These are phyloP conservation scores for Phytophthora lateralis DNA, from an alignment of 352 stramenopile species.

Conservation along the genomic window DNA sequence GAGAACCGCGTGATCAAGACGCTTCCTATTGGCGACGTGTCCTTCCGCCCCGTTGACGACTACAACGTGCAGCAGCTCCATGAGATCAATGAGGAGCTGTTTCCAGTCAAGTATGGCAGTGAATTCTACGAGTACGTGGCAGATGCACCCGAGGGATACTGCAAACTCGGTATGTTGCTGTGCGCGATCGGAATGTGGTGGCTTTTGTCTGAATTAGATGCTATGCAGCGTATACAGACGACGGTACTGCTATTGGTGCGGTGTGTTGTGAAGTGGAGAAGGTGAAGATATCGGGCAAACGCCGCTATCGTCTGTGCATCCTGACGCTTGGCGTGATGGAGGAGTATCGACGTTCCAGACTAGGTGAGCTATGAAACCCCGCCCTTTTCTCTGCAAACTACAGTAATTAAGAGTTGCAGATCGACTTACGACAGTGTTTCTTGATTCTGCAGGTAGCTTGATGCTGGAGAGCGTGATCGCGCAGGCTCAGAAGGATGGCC, in stretches of 20 bases:
- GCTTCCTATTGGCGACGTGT: conserved; percentile 22
- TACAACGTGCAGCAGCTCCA: conserved; percentile 80
- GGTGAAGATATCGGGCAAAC: conserved; percentile 25
- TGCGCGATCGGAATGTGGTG: not conserved
- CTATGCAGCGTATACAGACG: conserved; percentile 69
- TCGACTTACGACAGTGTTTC: conserved; percentile 1
- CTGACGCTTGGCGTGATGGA: conserved; percentile 94
- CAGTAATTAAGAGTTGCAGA: not conserved
- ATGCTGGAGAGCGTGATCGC: conserved; percentile 52
- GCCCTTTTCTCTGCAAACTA: not conserved
- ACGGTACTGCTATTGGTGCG: conserved; percentile 73
- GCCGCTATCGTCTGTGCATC: conserved; percentile 58
- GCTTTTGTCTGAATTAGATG: not conserved
- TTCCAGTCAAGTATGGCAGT: conserved; percentile 93
- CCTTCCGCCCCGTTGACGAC: conserved; percentile 56
- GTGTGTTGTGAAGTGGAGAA: conserved; percentile 90
- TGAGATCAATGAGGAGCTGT: conserved; percentile 89
- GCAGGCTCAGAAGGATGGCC: conserved; percentile 37
- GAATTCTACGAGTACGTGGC: conserved; percentile 93
- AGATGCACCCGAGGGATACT: conserved; percentile 56
- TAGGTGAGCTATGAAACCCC: conserved; percentile 19
- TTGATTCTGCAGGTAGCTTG: conserved; percentile 46
- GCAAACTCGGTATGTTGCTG: conserved; percentile 50
- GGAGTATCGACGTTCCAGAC: conserved; percentile 73
- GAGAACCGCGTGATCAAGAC: not conserved